Evolutionary conservation across 768 basidiomycete species (phyloP).

Genomic region (Tylopilus vinaceipallidus): DNA sequence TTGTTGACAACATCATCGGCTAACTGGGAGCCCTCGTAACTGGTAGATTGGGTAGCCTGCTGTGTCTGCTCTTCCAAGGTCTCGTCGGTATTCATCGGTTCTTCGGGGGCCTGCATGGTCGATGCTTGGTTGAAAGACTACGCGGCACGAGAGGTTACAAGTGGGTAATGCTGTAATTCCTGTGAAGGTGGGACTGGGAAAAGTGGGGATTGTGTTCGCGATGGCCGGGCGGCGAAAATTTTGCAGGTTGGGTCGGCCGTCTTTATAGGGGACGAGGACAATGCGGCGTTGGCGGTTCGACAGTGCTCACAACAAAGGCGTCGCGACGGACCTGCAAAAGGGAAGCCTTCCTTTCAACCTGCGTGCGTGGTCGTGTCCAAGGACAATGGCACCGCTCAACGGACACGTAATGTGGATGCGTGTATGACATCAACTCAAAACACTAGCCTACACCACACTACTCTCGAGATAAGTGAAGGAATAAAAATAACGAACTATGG

Average conservation of each 20-base stretch:
- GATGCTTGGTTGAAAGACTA: conserved; percentile 1
- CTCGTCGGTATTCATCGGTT: conserved; percentile 28
- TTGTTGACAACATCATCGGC: conserved; percentile 18
- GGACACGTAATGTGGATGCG: conserved; percentile 6
- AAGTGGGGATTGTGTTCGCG: too few species aligned
- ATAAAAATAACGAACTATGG: conserved; percentile 16
- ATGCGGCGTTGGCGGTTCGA: conserved; percentile 5
- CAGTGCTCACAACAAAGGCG: neutral
- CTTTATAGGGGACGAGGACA: conserved; percentile 27
- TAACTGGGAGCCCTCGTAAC: conserved; percentile 32
- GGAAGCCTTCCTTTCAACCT: conserved; percentile 6
- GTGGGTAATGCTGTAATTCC: neutral
- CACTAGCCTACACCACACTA: conserved; percentile 11
- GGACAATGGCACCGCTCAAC: neutral
- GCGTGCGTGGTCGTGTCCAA: conserved; percentile 1
- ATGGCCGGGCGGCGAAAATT: too few species aligned
- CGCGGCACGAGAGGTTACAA: neutral
- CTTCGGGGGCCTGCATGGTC: conserved; percentile 20
- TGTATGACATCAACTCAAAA: conserved; percentile 15
- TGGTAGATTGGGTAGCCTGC: conserved; percentile 41
- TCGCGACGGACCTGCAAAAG: conserved; percentile 20
- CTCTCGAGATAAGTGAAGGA: neutral
- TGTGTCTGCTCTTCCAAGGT: conserved; percentile 34
- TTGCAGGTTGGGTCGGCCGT: neutral
- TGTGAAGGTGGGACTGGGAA: neutral